Conservation (phyloP, 2,329 filamentous ascomycete species). For the Monosporascus sp. region DNA sequence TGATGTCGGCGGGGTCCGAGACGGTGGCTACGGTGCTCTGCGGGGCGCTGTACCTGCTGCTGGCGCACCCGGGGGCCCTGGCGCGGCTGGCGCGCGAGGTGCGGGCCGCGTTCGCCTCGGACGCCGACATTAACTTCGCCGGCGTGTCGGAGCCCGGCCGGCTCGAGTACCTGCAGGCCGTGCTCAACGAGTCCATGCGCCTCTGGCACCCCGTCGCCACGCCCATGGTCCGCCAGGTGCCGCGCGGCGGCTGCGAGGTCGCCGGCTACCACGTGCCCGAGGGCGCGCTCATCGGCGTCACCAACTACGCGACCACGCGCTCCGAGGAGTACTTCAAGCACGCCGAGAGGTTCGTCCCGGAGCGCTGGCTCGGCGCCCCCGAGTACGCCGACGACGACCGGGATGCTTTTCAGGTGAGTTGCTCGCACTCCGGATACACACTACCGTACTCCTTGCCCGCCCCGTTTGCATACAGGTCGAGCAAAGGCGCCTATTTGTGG, state of each 20-base stretch:
- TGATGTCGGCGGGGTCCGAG: constrained; percentile 12
- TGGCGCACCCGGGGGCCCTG: constrained; percentile 7
- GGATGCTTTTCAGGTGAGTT: constrained; percentile 12
- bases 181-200: constrained; percentile 12
- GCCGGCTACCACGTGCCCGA: constrained; percentile 13
- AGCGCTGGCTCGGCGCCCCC: constrained; percentile 16
- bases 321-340: constrained; percentile 10
- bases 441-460: no score
- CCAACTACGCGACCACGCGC: constrained; percentile 12
- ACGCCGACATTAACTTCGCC: constrained; percentile 6
- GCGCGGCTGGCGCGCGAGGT: constrained; percentile 6
- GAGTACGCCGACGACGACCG: constrained; percentile 9
- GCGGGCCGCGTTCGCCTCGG: constrained; percentile 10
- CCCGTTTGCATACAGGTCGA: no score
- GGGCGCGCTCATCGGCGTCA: constrained; percentile 9
- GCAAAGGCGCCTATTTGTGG: no score
- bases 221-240: constrained; percentile 9
- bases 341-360: constrained; percentile 13
- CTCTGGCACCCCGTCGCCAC: constrained; percentile 14
- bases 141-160: constrained; percentile 1
- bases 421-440: no score
- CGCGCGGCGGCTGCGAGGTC: constrained; percentile 9
- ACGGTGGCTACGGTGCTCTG: constrained; percentile 12
- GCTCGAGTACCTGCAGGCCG: constrained; percentile 10
- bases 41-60: constrained; percentile 9